phyloP scores from a whole-genome alignment of 495 filamentous ascomycete species.

The Baudoinia panamericana region DNA sequence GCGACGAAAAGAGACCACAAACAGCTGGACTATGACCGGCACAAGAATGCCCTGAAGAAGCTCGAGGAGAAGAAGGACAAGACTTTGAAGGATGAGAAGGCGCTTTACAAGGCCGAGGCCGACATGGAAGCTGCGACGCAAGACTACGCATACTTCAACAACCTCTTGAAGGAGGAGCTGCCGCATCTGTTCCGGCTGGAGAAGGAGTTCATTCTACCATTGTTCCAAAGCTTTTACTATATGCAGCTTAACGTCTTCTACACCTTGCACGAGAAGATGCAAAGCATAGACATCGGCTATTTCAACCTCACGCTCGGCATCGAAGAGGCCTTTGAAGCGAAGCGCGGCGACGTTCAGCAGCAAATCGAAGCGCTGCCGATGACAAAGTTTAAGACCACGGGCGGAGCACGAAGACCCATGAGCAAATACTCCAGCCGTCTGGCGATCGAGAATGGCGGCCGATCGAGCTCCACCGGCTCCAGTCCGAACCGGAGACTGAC shows the following conservation, averaged over 20 bases:
- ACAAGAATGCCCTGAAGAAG: conserved; percentile 72
- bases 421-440: conserved; percentile 33
- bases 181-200: conserved; percentile 88
- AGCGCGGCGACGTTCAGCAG: conserved; percentile 76
- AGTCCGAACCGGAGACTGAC: conserved; percentile 25
- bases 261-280: conserved; percentile 95
- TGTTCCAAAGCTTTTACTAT: conserved; percentile 99
- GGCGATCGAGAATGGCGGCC: conserved; percentile 20
- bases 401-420: conserved; percentile 45
- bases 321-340: conserved; percentile 76
- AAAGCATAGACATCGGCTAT: conserved; percentile 89
- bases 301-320: conserved; percentile 85
- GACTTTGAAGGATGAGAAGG: conserved; percentile 91
- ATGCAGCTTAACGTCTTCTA: conserved; percentile 99
- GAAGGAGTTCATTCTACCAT: conserved; percentile 86
- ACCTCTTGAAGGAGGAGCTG: conserved; percentile 87
- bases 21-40: conserved; percentile 89
- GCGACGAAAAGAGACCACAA: conserved; percentile 90
- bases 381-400: conserved; percentile 77
- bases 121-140: conserved; percentile 86
- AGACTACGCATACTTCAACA: conserved; percentile 94
- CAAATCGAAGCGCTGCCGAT: conserved; percentile 69
- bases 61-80: conserved; percentile 96
- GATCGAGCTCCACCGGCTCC: conserved; percentile 9
- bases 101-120: conserved; percentile 86